Percentiles rank a stretch among this genome's conserved stretches.
phyloP scores from a whole-genome alignment of 2,329 filamentous ascomycete genomes.

The Neopestalotiopsis rosae region DNA sequence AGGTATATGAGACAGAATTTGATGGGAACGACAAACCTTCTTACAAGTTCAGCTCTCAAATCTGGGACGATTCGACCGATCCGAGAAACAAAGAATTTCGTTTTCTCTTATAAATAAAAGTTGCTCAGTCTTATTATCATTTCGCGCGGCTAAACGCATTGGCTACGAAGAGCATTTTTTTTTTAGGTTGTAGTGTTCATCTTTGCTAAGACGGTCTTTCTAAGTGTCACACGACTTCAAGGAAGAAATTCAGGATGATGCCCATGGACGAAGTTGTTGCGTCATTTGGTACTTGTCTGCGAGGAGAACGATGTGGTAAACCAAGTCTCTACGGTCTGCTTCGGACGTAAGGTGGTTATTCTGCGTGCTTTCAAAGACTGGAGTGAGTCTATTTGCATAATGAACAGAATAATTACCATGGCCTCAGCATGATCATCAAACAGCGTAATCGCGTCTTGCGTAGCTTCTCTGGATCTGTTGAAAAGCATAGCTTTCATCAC shows the following conservation, averaged over 20 bases:
- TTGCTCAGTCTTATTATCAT: not conserved
- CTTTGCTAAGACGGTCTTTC: not conserved
- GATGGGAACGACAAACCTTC: not conserved
- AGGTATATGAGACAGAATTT: not conserved
- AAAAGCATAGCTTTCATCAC: too few species aligned
- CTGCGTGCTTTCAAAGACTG: too few species aligned
- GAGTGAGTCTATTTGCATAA: too few species aligned
- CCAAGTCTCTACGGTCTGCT: too few species aligned
- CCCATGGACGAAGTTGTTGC: not conserved
- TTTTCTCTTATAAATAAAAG: not conserved
- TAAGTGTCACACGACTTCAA: not conserved
- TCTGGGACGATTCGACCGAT: not conserved
- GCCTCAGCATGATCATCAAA: too few species aligned
- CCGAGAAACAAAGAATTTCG: conserved; percentile 6
- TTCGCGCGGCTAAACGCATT: not conserved
- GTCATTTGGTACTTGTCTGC: too few species aligned
- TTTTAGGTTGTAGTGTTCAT: not conserved
- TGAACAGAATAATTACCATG: too few species aligned
- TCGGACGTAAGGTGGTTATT: too few species aligned
- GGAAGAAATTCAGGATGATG: not conserved
- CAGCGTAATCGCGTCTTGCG: too few species aligned
- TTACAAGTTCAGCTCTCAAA: conserved; percentile 3
- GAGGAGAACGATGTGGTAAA: too few species aligned
- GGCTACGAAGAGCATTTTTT: not conserved
- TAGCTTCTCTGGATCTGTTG: too few species aligned